Evolutionary conservation across 164 flowering plant genomes (phyloP).

Genomic region (Platanus orientalis): DNA sequence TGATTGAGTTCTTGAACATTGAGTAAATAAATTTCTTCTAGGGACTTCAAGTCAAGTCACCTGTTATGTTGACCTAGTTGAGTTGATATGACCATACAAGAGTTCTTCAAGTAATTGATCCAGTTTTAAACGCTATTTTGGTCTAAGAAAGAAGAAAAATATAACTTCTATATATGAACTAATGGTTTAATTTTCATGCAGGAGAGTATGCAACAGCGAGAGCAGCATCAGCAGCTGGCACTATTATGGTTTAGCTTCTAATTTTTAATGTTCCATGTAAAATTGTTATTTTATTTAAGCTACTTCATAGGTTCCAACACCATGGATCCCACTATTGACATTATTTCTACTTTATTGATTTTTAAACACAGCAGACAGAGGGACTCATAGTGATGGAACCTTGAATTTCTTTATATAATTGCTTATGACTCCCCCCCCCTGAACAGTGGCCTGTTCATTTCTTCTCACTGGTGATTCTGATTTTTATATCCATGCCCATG

Average conservation of each 20-base stretch:
- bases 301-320: background rate
- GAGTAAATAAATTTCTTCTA: background rate
- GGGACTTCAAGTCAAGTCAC: background rate
- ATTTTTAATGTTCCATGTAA: background rate
- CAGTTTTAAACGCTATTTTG: background rate
- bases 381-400: background rate
- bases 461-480: background rate
- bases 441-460: background rate
- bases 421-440: background rate
- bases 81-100: background rate
- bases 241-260: slow-evolving; percentile 45
- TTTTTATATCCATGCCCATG: background rate
- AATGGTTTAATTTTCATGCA: slow-evolving; percentile 15
- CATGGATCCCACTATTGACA: background rate
- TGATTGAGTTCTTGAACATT: background rate
- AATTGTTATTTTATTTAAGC: background rate
- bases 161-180: background rate
- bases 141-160: background rate
- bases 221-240: slow-evolving; percentile 56
- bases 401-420: background rate
- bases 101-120: background rate
- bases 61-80: background rate
- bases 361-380: background rate
- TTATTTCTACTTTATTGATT: background rate
- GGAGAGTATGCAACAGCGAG: slow-evolving; percentile 62